Evolutionary conservation across 768 basidiomycete species (phyloP).

Genomic region (button mushroom (Agaricus bisporus)): DNA sequence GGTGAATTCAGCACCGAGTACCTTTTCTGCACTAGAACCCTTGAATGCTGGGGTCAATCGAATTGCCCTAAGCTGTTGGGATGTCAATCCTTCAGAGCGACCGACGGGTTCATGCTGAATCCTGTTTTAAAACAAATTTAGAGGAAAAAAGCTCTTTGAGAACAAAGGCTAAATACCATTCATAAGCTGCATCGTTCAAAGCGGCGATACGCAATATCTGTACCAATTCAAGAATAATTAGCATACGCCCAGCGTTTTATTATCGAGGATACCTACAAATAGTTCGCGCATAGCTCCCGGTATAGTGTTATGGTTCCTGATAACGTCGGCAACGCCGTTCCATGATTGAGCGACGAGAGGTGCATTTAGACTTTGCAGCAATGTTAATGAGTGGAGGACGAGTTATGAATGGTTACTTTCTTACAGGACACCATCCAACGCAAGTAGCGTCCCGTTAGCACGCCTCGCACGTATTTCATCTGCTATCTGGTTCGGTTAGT

Average conservation of each 20-base stretch:
- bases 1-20: slow-evolving; percentile 41
- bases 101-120: slow-evolving; percentile 51
- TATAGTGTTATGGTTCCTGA: slow-evolving; percentile 40
- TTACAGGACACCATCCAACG: slow-evolving; percentile 33
- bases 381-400: not conserved
- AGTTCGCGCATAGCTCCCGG: slow-evolving; percentile 45
- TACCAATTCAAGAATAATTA: not conserved
- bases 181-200: slow-evolving; percentile 42
- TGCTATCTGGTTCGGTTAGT: slow-evolving; percentile 23
- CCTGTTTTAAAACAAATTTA: slow-evolving; percentile 14
- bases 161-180: slow-evolving; percentile 24
- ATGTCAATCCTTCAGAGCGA: slow-evolving; percentile 42
- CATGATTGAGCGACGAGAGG: slow-evolving; percentile 44
- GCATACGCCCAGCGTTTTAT: not conserved
- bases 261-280: slow-evolving; percentile 28
- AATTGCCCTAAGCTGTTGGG: slow-evolving; percentile 47
- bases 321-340: slow-evolving; percentile 42
- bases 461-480: slow-evolving; percentile 30
- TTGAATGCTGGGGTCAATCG: slow-evolving; percentile 43
- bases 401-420: slow-evolving; percentile 5
- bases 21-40: slow-evolving; percentile 16
- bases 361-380: slow-evolving; percentile 1
- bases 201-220: slow-evolving; percentile 49
- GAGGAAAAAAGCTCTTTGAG: no score
- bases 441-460: slow-evolving; percentile 27